Evolutionary conservation across 768 basidiomycete species (phyloP), one percentile per base, ranked within the genome.

Genomic region (Rhizopogon vesiculosus): DNA sequence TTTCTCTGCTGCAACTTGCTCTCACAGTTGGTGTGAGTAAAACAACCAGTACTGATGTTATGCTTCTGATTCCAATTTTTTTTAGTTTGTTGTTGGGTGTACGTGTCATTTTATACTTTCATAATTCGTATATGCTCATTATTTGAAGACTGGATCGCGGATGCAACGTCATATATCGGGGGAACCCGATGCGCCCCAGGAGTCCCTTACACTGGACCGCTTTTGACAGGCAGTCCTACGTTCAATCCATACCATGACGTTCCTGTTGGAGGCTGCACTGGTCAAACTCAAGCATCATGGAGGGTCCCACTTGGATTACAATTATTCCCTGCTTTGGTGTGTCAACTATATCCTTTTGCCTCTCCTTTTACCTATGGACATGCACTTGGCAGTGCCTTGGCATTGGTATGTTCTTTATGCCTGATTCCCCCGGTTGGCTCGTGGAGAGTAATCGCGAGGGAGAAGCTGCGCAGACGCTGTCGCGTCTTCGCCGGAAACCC

Each of bases 351-450:
- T 60, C 57, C 65, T 39, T 2, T 3, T 4, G 0, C 7, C 8
- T 8, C 19, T 10, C 42, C 13, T 48, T 8, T 42, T 33, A 18
- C 8, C 58, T 45, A 62, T 12, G 19, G 43, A 42, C 13, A 29
- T 19, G 35, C 31, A 33, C 31, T n/a, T 33, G 2, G 31, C 50
- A 69, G 69, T 64, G 64, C n/a, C 60, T 71, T 54, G 68, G 64
- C 5, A 48, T 69, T 33, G 68, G 68, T 31, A 69, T 69, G 68
- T 38, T 49, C 18, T 66, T 73, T 42, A 66, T 76, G 62, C 76
- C 76, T 19, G 73, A 71, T 46, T 76, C 76, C n/a, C 76, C 76
- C 16, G 69, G 76, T 49, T 77, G 76, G 72, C 62, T 77, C 41
- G 69, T 70, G 56, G 69, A 72, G 50, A 65, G 69, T 61, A 73